A percentile compares a stretch with the other conserved stretches of the same genome.
Conservation (phyloP, 164 flowering plant species). For the Dillenia suffruticosa region DNA sequence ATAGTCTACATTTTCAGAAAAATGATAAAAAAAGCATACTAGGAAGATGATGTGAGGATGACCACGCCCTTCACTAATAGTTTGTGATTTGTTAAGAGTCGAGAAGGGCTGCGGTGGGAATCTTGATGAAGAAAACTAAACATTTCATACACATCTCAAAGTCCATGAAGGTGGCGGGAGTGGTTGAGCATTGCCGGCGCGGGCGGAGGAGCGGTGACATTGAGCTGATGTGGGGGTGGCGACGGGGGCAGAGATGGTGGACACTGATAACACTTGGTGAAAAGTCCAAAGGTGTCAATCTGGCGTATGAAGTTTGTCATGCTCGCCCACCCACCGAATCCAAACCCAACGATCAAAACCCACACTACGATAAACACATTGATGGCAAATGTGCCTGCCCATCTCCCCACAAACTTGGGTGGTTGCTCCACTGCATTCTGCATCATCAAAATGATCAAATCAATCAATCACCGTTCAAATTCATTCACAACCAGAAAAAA, state of each 20-base stretch:
- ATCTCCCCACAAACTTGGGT: slow-evolving; percentile 66
- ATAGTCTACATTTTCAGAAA: slow-evolving; percentile 1
- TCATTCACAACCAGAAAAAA: no score
- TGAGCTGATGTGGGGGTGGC: slow-evolving; percentile 16
- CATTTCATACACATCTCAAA: background rate
- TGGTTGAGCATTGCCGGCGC: slow-evolving; percentile 16
- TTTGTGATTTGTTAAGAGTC: no score
- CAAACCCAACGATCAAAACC: slow-evolving; percentile 88
- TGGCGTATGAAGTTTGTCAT: slow-evolving; percentile 72
- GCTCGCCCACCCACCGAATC: slow-evolving; percentile 98
- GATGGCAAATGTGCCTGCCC: slow-evolving; percentile 68
- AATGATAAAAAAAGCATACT: background rate
- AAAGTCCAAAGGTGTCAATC: slow-evolving; percentile 87
- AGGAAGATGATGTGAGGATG: background rate
- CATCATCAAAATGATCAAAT: slow-evolving; percentile 10
- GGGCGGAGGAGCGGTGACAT: slow-evolving; percentile 41
- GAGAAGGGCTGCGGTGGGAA: no score
- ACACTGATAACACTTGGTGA: slow-evolving; percentile 94
- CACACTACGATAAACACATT: slow-evolving; percentile 79
- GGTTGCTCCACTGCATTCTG: slow-evolving; percentile 98
- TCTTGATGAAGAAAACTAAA: no score
- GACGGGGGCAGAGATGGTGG: slow-evolving; percentile 31
- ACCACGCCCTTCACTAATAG: no score
- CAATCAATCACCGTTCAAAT: background rate
- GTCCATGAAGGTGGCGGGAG: slow-evolving; percentile 22